A percentile compares a stretch with the other conserved stretches of the same genome.
Evolutionary conservation across 2,329 filamentous ascomycete genomes (phyloP).

Genomic region (Penicillium decumbens): DNA sequence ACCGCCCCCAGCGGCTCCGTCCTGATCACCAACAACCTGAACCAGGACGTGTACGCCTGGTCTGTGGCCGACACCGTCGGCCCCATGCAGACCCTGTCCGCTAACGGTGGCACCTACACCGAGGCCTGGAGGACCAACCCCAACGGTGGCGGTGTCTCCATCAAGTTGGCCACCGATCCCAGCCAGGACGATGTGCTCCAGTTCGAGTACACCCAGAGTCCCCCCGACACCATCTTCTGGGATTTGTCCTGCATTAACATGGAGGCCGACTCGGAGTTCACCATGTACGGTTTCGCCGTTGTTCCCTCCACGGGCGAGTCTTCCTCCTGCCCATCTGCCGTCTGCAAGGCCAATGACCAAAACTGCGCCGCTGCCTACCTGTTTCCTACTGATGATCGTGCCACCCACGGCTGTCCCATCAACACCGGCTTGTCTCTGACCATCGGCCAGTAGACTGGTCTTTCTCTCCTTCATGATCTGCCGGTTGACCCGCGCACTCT

Average conservation of each 20-base stretch:
- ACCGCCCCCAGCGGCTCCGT: slow-evolving; percentile 28
- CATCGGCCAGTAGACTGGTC: slow-evolving; percentile 27
- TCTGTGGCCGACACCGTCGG: slow-evolving; percentile 35
- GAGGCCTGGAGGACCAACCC: slow-evolving; percentile 35
- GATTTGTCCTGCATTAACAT: slow-evolving; percentile 41
- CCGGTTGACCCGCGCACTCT: slow-evolving; percentile 26
- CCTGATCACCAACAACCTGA: slow-evolving; percentile 39
- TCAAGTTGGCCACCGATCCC: slow-evolving; percentile 37
- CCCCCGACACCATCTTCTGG: slow-evolving; percentile 35
- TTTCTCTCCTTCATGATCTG: slow-evolving; percentile 5
- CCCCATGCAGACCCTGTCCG: slow-evolving; percentile 33
- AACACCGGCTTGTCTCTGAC: slow-evolving; percentile 31
- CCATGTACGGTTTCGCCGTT: slow-evolving; percentile 35
- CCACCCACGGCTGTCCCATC: slow-evolving; percentile 40
- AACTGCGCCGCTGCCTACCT: slow-evolving; percentile 39
- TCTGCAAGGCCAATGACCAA: slow-evolving; percentile 34
- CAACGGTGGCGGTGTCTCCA: slow-evolving; percentile 41
- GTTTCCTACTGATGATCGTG: slow-evolving; percentile 38
- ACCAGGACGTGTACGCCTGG: slow-evolving; percentile 38
- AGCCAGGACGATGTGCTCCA: slow-evolving; percentile 38
- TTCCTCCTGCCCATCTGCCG: slow-evolving; percentile 31
- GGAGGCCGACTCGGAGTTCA: slow-evolving; percentile 30
- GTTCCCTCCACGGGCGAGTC: slow-evolving; percentile 23
- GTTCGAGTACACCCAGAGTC: slow-evolving; percentile 38
- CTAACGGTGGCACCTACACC: slow-evolving; percentile 33